These are phyloP conservation scores for Quercus robur DNA, from an alignment of 306 rosid genomes.

Conservation along the genomic window DNA sequence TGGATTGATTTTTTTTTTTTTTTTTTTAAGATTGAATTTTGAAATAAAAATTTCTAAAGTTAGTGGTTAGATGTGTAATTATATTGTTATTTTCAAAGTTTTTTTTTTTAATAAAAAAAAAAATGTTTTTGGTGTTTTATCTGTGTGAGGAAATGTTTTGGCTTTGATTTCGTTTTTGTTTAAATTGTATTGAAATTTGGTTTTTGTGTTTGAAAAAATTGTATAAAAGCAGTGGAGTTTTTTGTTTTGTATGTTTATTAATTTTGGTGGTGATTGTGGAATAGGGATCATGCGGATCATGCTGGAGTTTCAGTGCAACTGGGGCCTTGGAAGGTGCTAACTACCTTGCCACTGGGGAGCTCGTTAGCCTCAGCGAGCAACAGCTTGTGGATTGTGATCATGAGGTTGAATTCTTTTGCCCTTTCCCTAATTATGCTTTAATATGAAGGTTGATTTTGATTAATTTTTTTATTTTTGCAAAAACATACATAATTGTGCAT, in stretches of 20 bases:
- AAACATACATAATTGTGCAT: background rate
- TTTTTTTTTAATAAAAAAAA: background rate
- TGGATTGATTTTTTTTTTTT: background rate
- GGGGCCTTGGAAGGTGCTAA: slow-evolving; percentile 99
- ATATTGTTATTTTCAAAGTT: no score
- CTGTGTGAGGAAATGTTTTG: background rate
- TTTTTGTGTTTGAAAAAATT: background rate
- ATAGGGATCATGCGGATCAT: slow-evolving; percentile 96
- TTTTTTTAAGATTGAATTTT: no score
- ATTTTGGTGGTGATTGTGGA: slow-evolving; percentile 3
- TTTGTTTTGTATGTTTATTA: background rate
- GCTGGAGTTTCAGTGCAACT: slow-evolving; percentile 96
- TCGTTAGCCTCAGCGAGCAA: slow-evolving; percentile 94
- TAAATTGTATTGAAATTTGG: background rate
- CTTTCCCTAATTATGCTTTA: background rate
- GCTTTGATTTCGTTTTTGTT: background rate
- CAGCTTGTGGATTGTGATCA: slow-evolving; percentile 98
- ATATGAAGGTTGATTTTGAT: background rate
- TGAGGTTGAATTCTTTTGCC: slow-evolving; percentile 45
- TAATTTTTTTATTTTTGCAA: background rate
- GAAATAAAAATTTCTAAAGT: no score
- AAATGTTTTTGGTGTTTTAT: background rate
- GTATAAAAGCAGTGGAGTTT: no score
- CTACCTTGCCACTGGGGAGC: slow-evolving; percentile 75
- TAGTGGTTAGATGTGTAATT: no score